Evolutionary conservation across 495 filamentous ascomycete species (phyloP), one percentile per base, ranked within the genome.

Genomic region (Aspergillus diversus): DNA sequence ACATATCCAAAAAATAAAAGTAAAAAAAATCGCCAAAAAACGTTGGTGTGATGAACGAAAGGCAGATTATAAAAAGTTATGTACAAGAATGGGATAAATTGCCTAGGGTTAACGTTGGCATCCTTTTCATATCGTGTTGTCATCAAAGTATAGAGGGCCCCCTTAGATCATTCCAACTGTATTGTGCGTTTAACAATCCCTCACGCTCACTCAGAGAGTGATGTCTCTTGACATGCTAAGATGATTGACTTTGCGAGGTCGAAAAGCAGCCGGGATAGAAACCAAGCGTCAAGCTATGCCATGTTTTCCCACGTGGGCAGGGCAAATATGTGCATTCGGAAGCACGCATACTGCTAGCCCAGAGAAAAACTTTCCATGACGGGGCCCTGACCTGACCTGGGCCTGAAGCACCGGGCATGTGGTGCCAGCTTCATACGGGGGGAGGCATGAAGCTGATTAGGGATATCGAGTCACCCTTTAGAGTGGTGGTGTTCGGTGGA

Each of bases 401-500:
- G 39, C 39, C 39, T 15, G 39, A 43, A 12, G 39, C n/a, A 15
- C 11, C 11, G 39, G 39, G 11, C n/a, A 13, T 11, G 3, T 13
- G 0, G 39, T 4, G 11, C 39, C 39, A 43, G 47, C 3, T 50
- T 21, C 47, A 50, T 4, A 27, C 47, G 9, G 27, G 1, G 9
- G 16, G 27, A 50, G 2, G n/a, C 11, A 50, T 17, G 15, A 17
- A 8, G 46, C 7, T 50, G 47, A 31, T 27, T 17, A 6, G 9
- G 17, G 0, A 11, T 43, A 4, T 4, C 47, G 3, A 4, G 16
- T 9, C 6, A 8, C 21, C n/a, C 5, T 9, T 31, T 50, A 50
- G 27, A 27, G 11, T 17, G 47, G 47, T 17, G 47, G 47, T 50
- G 16, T 27, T 50, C 5, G 47, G 27, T 17, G 47, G 16, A 67